Conservation (phyloP, 2,329 filamentous ascomycete genomes). For the Neopestalotiopsis sp. region DNA sequence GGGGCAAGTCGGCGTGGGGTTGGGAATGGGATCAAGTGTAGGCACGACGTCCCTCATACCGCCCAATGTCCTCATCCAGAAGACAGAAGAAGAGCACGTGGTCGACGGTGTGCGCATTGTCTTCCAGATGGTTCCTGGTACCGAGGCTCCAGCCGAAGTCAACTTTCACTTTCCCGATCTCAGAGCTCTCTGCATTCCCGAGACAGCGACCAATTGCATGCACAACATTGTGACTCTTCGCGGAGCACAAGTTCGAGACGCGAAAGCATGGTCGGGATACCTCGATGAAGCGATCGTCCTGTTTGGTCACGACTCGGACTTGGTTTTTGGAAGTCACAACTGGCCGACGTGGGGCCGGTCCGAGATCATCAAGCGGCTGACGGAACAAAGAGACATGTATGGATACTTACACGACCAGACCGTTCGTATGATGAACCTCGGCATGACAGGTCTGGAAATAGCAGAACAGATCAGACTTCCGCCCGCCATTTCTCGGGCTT, state of each 20-base stretch:
- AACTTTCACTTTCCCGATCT: conserved; percentile 45
- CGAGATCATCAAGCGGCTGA: conserved; percentile 31
- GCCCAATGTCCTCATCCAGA: conserved; percentile 37
- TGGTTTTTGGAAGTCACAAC: conserved; percentile 43
- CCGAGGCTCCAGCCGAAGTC: conserved; percentile 48
- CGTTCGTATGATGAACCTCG: conserved; percentile 42
- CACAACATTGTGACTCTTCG: conserved; percentile 48
- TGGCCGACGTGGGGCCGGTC: conserved; percentile 47
- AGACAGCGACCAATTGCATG: conserved; percentile 43
- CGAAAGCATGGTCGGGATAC: conserved; percentile 43
- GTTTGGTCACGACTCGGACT: conserved; percentile 37
- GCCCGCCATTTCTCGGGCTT: conserved; percentile 33
- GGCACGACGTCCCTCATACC: conserved; percentile 33
- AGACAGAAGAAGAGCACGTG: conserved; percentile 34
- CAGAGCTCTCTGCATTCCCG: conserved; percentile 42
- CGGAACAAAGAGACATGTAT: conserved; percentile 45
- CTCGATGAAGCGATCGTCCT: conserved; percentile 41
- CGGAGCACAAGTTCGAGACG: conserved; percentile 45
- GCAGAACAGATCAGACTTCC: conserved; percentile 42
- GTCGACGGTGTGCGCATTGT: conserved; percentile 42
- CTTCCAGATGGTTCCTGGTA: conserved; percentile 46
- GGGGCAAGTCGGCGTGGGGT: conserved; percentile 42
- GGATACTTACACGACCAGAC: conserved; percentile 46
- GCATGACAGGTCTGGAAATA: conserved; percentile 42
- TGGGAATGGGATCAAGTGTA: conserved; percentile 40